Evolutionary conservation across 768 basidiomycete genomes (phyloP), one percentile per base, ranked within the genome.

Genomic region (Tulasnella calospora): DNA sequence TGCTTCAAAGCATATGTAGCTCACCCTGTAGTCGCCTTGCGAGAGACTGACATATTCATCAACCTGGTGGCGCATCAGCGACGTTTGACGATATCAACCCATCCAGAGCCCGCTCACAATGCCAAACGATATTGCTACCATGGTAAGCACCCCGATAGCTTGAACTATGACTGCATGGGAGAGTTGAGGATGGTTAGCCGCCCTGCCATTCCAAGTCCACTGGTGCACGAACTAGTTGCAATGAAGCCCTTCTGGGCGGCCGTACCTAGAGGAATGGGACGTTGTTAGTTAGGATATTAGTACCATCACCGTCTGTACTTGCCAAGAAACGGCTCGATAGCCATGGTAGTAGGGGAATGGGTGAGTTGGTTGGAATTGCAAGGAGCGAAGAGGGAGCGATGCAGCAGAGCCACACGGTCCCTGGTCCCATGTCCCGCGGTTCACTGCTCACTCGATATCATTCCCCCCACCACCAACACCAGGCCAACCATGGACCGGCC

Each of bases 91-190:
- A 72, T 38, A 40, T 40, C 38, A 41, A 36, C 38, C 36, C 5
- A 40, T 19, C n/a, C 12, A 38, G 30, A 77, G 10, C 27, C 15
- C 30, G 71, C 81, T 70, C 35, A 82, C 94, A 82, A 88, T 85
- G 80, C 87, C 86, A 82, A 94, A 95, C 21, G 90, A 90, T 46
- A 92, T 87, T 51, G 85, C 91, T 76, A 95, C 90, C 90, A 95
- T 90, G 13, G 88, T 87, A 71, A 94, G 85, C 44, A 95, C 92
- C 10, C 91, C 86, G 71, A 92, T 84, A 1, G 92, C 93, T 86
- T 95, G 79, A 12, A 79, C 36, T 21, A 80, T 15, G 47, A 80
- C 79, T 79, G 79, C 30, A 33, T 15, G 71, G 36, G 74, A 33
- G 40, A 13, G 93, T 94, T 83, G 70, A 81, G 73, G 36, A 3